Conservation (phyloP, 2,329 filamentous ascomycete species). For the Verticillium nonalfalfae region DNA sequence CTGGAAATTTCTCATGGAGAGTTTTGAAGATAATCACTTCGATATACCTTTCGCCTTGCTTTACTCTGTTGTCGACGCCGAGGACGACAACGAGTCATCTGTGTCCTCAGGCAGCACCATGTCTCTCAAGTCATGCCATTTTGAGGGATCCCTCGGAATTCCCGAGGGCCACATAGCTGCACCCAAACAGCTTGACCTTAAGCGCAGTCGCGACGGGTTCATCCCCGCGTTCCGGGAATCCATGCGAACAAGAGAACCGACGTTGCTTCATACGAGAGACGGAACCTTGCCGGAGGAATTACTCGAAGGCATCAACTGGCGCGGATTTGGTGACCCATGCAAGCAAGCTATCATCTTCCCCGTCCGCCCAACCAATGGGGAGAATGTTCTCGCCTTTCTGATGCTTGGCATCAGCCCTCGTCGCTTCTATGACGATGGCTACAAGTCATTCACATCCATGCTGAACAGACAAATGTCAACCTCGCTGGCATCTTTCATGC, state of each 20-base stretch:
- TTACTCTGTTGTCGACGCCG: slow-evolving; percentile 30
- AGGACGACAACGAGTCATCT: slow-evolving; percentile 27
- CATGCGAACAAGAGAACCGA: slow-evolving; percentile 27
- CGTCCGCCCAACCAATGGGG: slow-evolving; percentile 51
- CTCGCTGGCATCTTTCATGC: slow-evolving; percentile 55
- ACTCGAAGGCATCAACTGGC: slow-evolving; percentile 44
- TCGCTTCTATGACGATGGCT: slow-evolving; percentile 57
- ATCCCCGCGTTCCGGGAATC: slow-evolving; percentile 28
- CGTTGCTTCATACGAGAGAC: slow-evolving; percentile 19
- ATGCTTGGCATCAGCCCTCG: slow-evolving; percentile 57
- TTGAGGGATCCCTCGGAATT: slow-evolving; percentile 26
- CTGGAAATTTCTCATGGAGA: slow-evolving; percentile 23
- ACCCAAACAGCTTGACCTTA: slow-evolving; percentile 25
- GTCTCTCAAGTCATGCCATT: slow-evolving; percentile 25
- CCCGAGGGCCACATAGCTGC: slow-evolving; percentile 24
- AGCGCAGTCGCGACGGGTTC: slow-evolving; percentile 24
- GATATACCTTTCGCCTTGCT: slow-evolving; percentile 34
- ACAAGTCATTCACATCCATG: slow-evolving; percentile 47
- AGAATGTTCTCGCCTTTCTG: slow-evolving; percentile 53
- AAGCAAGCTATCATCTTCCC: slow-evolving; percentile 54
- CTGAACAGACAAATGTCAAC: slow-evolving; percentile 46
- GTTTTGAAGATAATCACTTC: slow-evolving; percentile 24
- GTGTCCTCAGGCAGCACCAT: slow-evolving; percentile 26
- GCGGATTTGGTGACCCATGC: slow-evolving; percentile 50
- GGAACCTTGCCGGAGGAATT: slow-evolving; percentile 45